phyloP scores from a whole-genome alignment of 1,139 yeast species.

The Yamadazyma jaroonii region DNA sequence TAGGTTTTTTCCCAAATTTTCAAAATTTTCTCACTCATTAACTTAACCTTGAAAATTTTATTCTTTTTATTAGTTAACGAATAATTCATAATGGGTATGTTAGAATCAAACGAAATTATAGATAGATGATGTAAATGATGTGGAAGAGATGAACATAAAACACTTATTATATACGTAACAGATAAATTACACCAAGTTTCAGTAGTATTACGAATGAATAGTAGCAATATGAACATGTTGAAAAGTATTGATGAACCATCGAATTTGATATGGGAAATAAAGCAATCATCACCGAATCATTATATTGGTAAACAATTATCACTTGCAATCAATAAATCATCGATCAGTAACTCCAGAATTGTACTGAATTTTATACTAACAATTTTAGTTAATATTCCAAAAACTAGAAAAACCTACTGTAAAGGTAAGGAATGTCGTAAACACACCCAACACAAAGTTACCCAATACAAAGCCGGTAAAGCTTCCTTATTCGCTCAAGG shows the following conservation, averaged over 20 bases:
- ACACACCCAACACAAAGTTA: constrained; percentile 99
- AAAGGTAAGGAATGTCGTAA: constrained; percentile 98
- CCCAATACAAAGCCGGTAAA: constrained; percentile 99
- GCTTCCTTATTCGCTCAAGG: constrained; percentile 99
- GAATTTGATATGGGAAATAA: neutral
- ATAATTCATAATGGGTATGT: constrained; percentile 37
- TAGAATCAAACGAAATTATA: constrained; percentile 1
- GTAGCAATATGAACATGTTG: neutral
- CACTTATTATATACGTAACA: neutral
- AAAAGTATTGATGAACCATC: neutral
- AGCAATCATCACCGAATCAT: neutral
- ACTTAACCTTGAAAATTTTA: constrained; percentile 7
- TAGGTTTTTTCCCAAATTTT: constrained; percentile 5
- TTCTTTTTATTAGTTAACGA: constrained; percentile 15
- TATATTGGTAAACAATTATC: neutral
- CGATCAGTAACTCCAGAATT: neutral
- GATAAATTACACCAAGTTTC: no score
- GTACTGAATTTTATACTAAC: constrained; percentile 12
- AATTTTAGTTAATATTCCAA: constrained; percentile 96
- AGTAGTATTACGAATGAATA: no score
- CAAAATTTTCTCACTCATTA: constrained; percentile 5
- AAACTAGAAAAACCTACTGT: constrained; percentile 99
- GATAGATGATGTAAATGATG: neutral
- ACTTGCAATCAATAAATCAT: neutral
- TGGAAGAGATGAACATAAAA: neutral